These are phyloP conservation scores for Colletotrichum sp. DNA, from an alignment of 2,329 filamentous ascomycete genomes.

Conservation along the genomic window DNA sequence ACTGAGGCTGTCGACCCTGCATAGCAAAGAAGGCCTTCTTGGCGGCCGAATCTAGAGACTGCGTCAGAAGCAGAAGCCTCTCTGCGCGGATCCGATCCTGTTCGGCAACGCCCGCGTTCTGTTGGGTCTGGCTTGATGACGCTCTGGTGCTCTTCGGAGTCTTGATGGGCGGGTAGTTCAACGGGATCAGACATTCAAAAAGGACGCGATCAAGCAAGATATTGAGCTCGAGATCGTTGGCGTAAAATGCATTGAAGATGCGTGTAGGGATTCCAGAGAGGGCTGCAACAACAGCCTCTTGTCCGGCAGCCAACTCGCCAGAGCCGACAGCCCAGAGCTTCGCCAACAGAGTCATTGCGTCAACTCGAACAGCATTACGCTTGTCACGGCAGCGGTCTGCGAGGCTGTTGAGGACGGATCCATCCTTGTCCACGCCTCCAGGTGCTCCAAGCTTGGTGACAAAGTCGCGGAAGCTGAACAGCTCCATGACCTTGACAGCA, in stretches of 20 bases:
- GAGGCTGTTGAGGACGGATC: constrained; percentile 80
- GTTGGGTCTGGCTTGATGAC: constrained; percentile 49
- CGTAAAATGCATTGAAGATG: constrained; percentile 88
- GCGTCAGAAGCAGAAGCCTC: constrained; percentile 82
- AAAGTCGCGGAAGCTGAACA: constrained; percentile 81
- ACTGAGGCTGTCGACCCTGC: constrained; percentile 77
- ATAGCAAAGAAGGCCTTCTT: constrained; percentile 89
- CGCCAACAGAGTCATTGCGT: constrained; percentile 84
- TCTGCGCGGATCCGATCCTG: constrained; percentile 82
- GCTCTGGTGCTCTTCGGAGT: constrained; percentile 63
- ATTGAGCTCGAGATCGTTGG: constrained; percentile 87
- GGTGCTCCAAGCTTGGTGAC: constrained; percentile 80
- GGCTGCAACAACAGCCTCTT: constrained; percentile 76
- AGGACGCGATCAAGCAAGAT: constrained; percentile 83
- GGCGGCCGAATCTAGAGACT: constrained; percentile 76
- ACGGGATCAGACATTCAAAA: constrained; percentile 86
- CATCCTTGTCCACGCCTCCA: constrained; percentile 76
- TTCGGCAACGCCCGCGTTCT: constrained; percentile 53
- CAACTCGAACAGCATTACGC: constrained; percentile 79
- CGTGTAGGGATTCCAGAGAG: constrained; percentile 82
- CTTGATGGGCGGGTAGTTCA: constrained; percentile 79
- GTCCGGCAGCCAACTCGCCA: constrained; percentile 83
- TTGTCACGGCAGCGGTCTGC: constrained; percentile 90
- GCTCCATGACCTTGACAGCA: constrained; percentile 83
- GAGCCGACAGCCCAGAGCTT: constrained; percentile 94